Evolutionary conservation across 2,329 filamentous ascomycete species (phyloP).

Genomic region (Graphilbum fragrans): DNA sequence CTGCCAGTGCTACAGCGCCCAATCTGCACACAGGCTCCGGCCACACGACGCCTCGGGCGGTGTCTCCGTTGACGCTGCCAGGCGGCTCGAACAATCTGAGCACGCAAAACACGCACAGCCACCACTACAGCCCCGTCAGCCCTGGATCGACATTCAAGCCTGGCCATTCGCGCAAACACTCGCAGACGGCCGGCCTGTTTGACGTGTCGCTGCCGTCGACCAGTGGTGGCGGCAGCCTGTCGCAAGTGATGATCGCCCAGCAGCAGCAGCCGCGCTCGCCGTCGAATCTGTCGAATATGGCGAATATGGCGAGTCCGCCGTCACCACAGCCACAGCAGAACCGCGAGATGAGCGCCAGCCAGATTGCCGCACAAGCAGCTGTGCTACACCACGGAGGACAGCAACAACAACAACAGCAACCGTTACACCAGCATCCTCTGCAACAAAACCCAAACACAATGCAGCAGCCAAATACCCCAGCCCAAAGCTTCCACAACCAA

Average conservation of each 20-base stretch:
- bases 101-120: conserved; percentile 2
- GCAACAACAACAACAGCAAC: conserved; percentile 19
- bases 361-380: conserved; percentile 70
- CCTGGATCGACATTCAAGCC: conserved; percentile 14
- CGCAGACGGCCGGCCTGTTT: conserved; percentile 65
- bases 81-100: conserved; percentile 14
- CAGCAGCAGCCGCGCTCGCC: conserved; percentile 9
- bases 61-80: conserved; percentile 30
- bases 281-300: no score
- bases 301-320: no score
- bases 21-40: background rate
- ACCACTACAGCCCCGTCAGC: conserved; percentile 13
- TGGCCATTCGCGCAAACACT: conserved; percentile 49
- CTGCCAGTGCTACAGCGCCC: no score
- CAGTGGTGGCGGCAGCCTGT: conserved; percentile 37
- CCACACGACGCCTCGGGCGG: conserved; percentile 17
- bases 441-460: conserved; percentile 30
- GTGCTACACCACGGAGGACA: conserved; percentile 53
- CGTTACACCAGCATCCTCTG: conserved; percentile 23
- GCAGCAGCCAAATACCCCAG: no score
- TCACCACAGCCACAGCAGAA: conserved; percentile 5
- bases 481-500: no score
- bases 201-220: conserved; percentile 60
- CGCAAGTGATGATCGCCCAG: conserved; percentile 33
- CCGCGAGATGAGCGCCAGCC: conserved; percentile 52